These are phyloP conservation scores for Bipolaris bicolor DNA, from an alignment of 2,329 filamentous ascomycete species.

Conservation along the genomic window DNA sequence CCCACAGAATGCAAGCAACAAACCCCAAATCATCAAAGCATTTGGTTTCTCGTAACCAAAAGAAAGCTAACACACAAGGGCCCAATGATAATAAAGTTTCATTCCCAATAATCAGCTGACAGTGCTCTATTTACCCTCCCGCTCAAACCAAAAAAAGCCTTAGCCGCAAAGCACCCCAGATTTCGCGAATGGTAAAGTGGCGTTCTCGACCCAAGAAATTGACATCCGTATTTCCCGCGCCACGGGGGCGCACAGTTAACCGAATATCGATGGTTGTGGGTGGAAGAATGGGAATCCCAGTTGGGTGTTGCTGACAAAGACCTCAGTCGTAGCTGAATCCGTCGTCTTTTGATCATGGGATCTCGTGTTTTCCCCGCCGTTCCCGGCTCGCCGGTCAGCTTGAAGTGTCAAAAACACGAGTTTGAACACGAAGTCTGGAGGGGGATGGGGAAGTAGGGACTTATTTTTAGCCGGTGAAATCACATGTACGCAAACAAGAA, in stretches of 20 bases:
- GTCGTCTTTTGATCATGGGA: not conserved
- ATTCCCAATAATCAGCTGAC: not conserved
- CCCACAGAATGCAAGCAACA: too few species aligned
- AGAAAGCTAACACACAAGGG: too few species aligned
- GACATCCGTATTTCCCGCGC: not conserved
- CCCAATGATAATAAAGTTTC: not conserved
- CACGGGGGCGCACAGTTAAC: not conserved
- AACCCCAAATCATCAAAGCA: too few species aligned
- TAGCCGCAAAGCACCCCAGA: not conserved
- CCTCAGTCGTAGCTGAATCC: not conserved
- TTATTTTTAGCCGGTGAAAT: not conserved
- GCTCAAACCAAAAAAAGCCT: not conserved
- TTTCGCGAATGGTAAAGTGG: not conserved
- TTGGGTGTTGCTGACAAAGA: not conserved
- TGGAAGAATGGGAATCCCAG: not conserved
- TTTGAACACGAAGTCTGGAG: not conserved
- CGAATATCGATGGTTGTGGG: not conserved
- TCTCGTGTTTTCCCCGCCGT: slow-evolving; percentile 13
- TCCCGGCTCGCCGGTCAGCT: not conserved
- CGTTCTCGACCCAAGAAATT: not conserved
- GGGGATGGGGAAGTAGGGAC: not conserved
- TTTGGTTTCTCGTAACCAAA: too few species aligned
- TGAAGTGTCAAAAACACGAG: not conserved
- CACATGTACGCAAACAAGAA: not conserved
- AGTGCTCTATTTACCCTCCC: not conserved